Base-by-base conservation (phyloP, 352 stramenopile species). In the Phytophthora nicotianae region DNA sequence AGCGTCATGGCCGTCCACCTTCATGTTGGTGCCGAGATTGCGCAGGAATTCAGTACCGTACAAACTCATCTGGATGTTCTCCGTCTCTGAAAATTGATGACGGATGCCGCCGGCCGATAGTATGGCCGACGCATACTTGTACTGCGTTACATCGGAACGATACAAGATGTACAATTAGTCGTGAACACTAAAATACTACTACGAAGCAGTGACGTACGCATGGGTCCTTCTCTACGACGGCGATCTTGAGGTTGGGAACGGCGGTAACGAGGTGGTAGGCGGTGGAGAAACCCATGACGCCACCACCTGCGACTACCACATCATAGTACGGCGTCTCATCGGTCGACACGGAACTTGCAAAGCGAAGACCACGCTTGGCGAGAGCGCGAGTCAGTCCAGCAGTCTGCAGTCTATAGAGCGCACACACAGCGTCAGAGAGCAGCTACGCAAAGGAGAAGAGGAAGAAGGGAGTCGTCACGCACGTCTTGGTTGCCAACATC, bases 221-320 rank as follows among this genome's bases (percentile, higher is more conserved):
- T 24, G 68, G 62, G 52, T 91, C 83, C 21, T 81, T 84, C 67
- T 95, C 86, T 17, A 93, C 62, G 6, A 95, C 77, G 0, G 83
- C 85, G 40, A 95, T 86, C 59, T 77, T 81, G 21, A 95, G 61
- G 24, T 88, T 79, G 16, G 83, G 86, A 42, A 76, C 83, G 41
- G 79, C 83, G 19, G 68, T 58, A n/a, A 81, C 79, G 46, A 95
- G 65, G 55, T 95, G 86, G 62, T 92, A 95, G n/a, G 86, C 86
- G 0, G 82, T 84, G n/a, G 86, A 95, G 69, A 82, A 91, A 50
- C 86, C 86, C 83, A 95, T 92, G 70, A 93, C 86, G 11, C 86
- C 81, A 37, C 84, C 86, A 17, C 86, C 86, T 19, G 81, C 75
- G 47, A 95, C 84, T 33, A 93, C 73, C 40, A 95, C 84, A 58